Percentiles rank a stretch among this genome's conserved stretches.
Conservation (phyloP, 2,329 filamentous ascomycete genomes). For the Cercospora sp. region DNA sequence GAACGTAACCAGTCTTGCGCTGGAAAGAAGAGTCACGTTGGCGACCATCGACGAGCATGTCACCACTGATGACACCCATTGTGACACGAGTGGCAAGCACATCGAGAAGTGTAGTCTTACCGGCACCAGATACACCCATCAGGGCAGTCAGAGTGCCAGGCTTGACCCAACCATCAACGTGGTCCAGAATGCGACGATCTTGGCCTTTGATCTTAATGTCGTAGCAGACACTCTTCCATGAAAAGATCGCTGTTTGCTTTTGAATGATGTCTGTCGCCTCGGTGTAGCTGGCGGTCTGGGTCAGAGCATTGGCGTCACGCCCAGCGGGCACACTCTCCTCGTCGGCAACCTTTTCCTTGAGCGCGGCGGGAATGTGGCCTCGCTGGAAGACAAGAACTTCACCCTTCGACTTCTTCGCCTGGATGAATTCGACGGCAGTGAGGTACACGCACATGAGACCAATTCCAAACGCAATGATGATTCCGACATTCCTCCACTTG, state of each 20-base stretch:
- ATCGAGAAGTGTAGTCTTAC: slow-evolving; percentile 88
- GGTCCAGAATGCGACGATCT: slow-evolving; percentile 72
- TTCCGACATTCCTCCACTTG: slow-evolving; percentile 53
- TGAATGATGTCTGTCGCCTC: slow-evolving; percentile 52
- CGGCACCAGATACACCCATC: slow-evolving; percentile 91
- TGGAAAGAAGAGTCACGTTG: slow-evolving; percentile 81
- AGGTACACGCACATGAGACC: slow-evolving; percentile 47
- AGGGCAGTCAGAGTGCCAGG: slow-evolving; percentile 85
- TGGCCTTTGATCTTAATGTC: slow-evolving; percentile 78
- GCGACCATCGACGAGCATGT: slow-evolving; percentile 79
- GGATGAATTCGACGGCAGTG: slow-evolving; percentile 49
- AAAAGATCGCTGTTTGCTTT: slow-evolving; percentile 74
- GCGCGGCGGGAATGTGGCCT: slow-evolving; percentile 51
- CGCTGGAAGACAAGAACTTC: slow-evolving; percentile 54
- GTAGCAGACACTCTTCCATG: slow-evolving; percentile 82
- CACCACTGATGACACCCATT: slow-evolving; percentile 84
- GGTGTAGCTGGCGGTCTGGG: slow-evolving; percentile 41
- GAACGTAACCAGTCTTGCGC: slow-evolving; percentile 87
- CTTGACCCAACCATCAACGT: slow-evolving; percentile 92
- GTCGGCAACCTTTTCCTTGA: slow-evolving; percentile 51
- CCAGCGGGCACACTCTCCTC: slow-evolving; percentile 36
- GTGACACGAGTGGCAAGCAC: slow-evolving; percentile 81
- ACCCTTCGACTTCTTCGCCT: slow-evolving; percentile 54
- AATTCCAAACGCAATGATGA: slow-evolving; percentile 50
- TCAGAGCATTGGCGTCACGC: slow-evolving; percentile 22